Evolutionary conservation across 495 filamentous ascomycete genomes (phyloP).

Genomic region (Penicillium manginii): DNA sequence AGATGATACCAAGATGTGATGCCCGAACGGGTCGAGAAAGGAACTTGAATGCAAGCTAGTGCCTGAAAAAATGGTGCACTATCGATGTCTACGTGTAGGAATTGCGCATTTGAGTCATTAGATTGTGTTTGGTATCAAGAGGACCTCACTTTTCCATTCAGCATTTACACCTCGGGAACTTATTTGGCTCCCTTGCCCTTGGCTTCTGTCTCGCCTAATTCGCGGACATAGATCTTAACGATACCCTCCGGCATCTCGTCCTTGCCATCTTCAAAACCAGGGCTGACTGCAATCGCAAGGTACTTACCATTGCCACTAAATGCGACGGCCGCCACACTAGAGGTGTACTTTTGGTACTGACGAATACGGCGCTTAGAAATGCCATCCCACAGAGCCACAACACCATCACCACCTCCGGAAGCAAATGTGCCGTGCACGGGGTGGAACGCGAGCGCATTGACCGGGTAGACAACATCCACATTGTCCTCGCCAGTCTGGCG

Average conservation of each 20-base stretch:
- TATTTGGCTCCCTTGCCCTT: slow-evolving; percentile 79
- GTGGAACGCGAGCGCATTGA: slow-evolving; percentile 93
- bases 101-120: slow-evolving; percentile 20
- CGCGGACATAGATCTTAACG: slow-evolving; percentile 78
- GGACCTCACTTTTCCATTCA: slow-evolving; percentile 1
- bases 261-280: slow-evolving; percentile 90
- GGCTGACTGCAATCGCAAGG: slow-evolving; percentile 81
- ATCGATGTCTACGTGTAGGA: neutral
- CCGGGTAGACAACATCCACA: slow-evolving; percentile 89
- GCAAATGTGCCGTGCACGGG: slow-evolving; percentile 91
- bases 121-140: slow-evolving; percentile 25
- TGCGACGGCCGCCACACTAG: slow-evolving; percentile 73
- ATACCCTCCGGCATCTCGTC: slow-evolving; percentile 71
- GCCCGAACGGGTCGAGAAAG: neutral
- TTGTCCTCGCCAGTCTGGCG: slow-evolving; percentile 68
- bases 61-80: neutral
- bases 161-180: slow-evolving; percentile 9
- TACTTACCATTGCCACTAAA: slow-evolving; percentile 83
- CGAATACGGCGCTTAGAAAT: slow-evolving; percentile 86
- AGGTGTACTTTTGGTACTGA: slow-evolving; percentile 82
- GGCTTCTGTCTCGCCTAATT: slow-evolving; percentile 84
- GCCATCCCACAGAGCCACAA: slow-evolving; percentile 95
- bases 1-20: slow-evolving; percentile 33
- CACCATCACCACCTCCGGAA: slow-evolving; percentile 88
- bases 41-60: neutral